Evolutionary conservation across 352 stramenopile genomes (phyloP), one percentile per base, ranked within the genome.

Genomic region (Phytophthora citricola): DNA sequence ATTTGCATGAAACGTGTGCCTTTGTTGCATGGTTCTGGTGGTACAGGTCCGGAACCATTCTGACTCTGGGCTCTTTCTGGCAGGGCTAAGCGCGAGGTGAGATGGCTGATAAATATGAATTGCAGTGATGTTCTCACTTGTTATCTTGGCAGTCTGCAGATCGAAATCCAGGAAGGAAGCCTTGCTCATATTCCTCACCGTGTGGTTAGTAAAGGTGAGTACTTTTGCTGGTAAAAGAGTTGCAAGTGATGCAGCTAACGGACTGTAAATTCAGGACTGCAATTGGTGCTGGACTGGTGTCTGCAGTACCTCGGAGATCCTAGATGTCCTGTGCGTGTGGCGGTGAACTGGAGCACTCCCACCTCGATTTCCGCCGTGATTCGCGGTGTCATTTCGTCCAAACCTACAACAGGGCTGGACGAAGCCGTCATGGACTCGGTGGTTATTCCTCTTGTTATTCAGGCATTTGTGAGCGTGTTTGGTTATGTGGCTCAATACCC

Each of bases 401-500:
- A 89, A 29, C 26, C 68, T 0, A 64, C 68, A 0, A 58, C 68
- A 1, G 71, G 54, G 2, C 12, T 71, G 3, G 32, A 52, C 20
- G 54, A 66, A 2, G 14, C 20, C 7, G 24, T 11, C 10, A 17
- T 69, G 2, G 45, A 83, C 7, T 22, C 49, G 0, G 54, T 75
- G 4, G 7, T 88, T 22, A 57, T 85, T 34, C 67, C 67, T 14
- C 39, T 88, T 20, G 66, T 87, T 5, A 29, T 89, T 9, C 61
- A 83, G 12, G 53, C 78, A 2, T 91, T 91, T 47, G 39, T 83
- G 10, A 74, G 49, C 2, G 66, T 89, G 11, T 71, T 86, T 22
- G 54, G 53, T 22, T 81, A 76, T 59, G 62, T 83, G 3, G 50
- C 50, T 0, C 57, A 78, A 32, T 50, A 83, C 36, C 76, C 79